Base-by-base conservation (phyloP, 345 rosid genomes). In the Microthlaspi erraticum region DNA sequence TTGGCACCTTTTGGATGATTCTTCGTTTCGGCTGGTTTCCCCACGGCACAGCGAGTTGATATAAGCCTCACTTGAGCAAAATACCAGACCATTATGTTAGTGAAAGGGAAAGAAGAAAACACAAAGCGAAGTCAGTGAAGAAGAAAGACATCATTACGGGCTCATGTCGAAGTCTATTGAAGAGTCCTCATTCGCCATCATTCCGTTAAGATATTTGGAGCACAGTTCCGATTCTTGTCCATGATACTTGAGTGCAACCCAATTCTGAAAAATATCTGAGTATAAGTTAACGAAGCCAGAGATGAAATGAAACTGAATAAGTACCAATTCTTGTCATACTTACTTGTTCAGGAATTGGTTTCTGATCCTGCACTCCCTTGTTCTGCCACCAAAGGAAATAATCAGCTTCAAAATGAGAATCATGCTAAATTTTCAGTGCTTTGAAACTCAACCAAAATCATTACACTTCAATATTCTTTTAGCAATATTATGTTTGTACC, bases 221-320 rank as follows among this genome's bases (percentile, higher is more conserved):
- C 92, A 83, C 32, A 74, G 64, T 63, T 91, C 97, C 38, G 86
- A 88, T 72, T 80, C 86, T 16, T 82, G 83, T 66, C 88, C 84
- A 75, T 89, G 95, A 76, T 84, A 94, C 81, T 84, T 86, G 74
- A 89, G 86, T 4, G 84, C 62, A 77, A 89, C 68, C 97, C 97
- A 94, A 31, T 41, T 51, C 96, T 93, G 23, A 81, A 18, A 55
- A 75, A 66, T 64, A 48, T 55, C 62, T 49, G 55, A 39, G 6
- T 29, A 71, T 37, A 38, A 74, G 63, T 9, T 54, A 37, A 54
- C 20, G 33, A 33, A 71, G 41, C 58, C 10, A 64, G 59, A 75
- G 48, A 66, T 20, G 39, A 45, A 36, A 48, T 58, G 16, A 34
- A 19, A 34, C 42, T 20, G 23, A 67, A 51, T 60, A 16, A 60